These are phyloP conservation scores for Hemisphaericaspora subhashii DNA, from an alignment of 1,139 yeast species.

Conservation along the genomic window DNA sequence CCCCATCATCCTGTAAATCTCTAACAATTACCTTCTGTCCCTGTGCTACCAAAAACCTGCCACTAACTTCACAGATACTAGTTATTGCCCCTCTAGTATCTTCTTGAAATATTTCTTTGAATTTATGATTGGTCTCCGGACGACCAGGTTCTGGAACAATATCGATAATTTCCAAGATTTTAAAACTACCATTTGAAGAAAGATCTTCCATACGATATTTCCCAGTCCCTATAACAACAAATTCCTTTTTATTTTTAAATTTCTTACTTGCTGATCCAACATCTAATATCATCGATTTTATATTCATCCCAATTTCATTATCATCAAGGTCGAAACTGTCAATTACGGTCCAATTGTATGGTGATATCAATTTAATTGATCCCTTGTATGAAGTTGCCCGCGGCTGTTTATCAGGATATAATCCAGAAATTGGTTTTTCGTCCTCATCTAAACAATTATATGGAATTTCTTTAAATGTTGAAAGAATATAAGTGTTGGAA, in stretches of 20 bases:
- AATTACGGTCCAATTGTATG: slow-evolving; percentile 73
- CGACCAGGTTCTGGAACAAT: slow-evolving; percentile 88
- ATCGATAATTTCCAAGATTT: slow-evolving; percentile 72
- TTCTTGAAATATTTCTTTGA: slow-evolving; percentile 76
- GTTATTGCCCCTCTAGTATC: slow-evolving; percentile 85
- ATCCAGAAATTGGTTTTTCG: slow-evolving; percentile 62
- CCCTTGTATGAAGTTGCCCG: slow-evolving; percentile 61
- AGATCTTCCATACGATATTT: slow-evolving; percentile 79
- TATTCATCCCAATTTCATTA: slow-evolving; percentile 63
- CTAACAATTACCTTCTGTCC: slow-evolving; percentile 85
- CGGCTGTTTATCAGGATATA: slow-evolving; percentile 45
- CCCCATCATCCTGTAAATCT: slow-evolving; percentile 79
- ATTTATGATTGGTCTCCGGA: slow-evolving; percentile 80
- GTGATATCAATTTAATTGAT: slow-evolving; percentile 64
- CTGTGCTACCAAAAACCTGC: slow-evolving; percentile 80
- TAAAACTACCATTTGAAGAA: slow-evolving; percentile 77
- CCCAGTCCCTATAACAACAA: slow-evolving; percentile 78
- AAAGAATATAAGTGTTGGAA: slow-evolving; percentile 63
- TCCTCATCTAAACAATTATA: slow-evolving; percentile 78
- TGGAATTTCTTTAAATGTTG: slow-evolving; percentile 60
- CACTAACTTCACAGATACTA: slow-evolving; percentile 76
- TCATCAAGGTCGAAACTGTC: slow-evolving; percentile 67
- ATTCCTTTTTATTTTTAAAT: slow-evolving; percentile 62
- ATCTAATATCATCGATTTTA: slow-evolving; percentile 61
- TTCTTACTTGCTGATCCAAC: slow-evolving; percentile 47